Evolutionary conservation across 768 basidiomycete species (phyloP).

Genomic region (Boletus bicolor): DNA sequence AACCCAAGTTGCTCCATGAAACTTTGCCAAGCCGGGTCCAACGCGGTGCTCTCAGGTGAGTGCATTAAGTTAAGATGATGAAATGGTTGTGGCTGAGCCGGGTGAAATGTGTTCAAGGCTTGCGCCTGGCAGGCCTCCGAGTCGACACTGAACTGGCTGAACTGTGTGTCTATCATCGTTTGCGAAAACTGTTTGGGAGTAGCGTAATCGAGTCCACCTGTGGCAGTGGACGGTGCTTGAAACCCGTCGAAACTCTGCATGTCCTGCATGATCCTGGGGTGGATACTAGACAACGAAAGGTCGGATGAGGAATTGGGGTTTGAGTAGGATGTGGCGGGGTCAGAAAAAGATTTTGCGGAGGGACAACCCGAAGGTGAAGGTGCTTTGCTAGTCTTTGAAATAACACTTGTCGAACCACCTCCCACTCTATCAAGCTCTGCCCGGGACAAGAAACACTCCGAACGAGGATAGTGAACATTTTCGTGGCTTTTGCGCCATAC

Average conservation of each 20-base stretch:
- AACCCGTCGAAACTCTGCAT: constrained; percentile 43
- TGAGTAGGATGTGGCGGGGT: constrained; percentile 15
- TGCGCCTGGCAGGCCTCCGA: constrained; percentile 12
- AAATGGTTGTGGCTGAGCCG: constrained; percentile 13
- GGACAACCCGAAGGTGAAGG: constrained; percentile 8
- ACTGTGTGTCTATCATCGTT: constrained; percentile 33
- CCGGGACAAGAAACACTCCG: constrained; percentile 31
- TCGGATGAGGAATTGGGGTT: constrained; percentile 7
- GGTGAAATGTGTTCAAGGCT: constrained; percentile 17
- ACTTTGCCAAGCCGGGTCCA: constrained; percentile 64
- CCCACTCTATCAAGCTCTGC: constrained; percentile 54
- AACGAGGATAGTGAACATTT: constrained; percentile 30
- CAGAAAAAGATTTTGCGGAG: constrained; percentile 10
- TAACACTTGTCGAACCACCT: constrained; percentile 48
- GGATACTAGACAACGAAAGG: constrained; percentile 13
- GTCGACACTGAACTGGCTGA: constrained; percentile 16
- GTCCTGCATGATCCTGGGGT: constrained; percentile 48
- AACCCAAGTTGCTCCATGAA: constrained; percentile 69
- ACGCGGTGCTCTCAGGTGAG: constrained; percentile 29
- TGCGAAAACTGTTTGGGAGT: constrained; percentile 24
- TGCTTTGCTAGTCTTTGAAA: constrained; percentile 22
- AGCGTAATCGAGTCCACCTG: constrained; percentile 30
- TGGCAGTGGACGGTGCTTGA: constrained; percentile 18
- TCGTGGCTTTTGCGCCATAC: constrained; percentile 46
- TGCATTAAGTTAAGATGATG: constrained; percentile 1